phyloP scores from a whole-genome alignment of 2,329 filamentous ascomycete species.

The Sphaerulina populicola region DNA sequence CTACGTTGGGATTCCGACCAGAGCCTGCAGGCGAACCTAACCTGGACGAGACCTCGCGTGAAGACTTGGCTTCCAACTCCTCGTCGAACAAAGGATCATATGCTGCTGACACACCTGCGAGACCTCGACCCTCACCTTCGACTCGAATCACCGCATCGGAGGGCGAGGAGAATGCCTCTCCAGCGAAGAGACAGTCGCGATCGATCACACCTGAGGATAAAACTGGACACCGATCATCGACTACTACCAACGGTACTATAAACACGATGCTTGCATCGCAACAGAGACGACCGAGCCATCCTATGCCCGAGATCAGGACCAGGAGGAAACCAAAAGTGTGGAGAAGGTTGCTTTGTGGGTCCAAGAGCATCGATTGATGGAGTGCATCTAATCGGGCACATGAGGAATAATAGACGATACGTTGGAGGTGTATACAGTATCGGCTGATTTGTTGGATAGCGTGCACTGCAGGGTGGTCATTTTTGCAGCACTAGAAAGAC shows the following conservation, averaged over 20 bases:
- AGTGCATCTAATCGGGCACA: no score
- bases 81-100: background rate
- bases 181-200: slow-evolving; percentile 1
- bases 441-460: no score
- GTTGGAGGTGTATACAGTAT: no score
- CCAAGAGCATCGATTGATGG: slow-evolving; percentile 1
- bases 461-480: no score
- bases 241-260: slow-evolving; percentile 6
- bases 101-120: background rate
- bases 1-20: slow-evolving; percentile 22
- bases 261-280: slow-evolving; percentile 1
- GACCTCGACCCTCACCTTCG: slow-evolving; percentile 2
- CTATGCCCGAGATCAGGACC: background rate
- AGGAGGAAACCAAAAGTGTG: slow-evolving; percentile 4
- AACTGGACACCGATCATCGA: slow-evolving; percentile 6
- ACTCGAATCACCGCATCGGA: background rate
- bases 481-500: no score
- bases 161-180: background rate
- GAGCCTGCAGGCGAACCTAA: slow-evolving; percentile 20
- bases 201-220: slow-evolving; percentile 9
- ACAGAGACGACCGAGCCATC: background rate
- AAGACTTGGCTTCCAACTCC: slow-evolving; percentile 7
- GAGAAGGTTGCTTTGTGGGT: slow-evolving; percentile 11
- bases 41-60: slow-evolving; percentile 14
- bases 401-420: no score